Base-by-base conservation (phyloP, 345 rosid species). In the Brassica carinata region DNA sequence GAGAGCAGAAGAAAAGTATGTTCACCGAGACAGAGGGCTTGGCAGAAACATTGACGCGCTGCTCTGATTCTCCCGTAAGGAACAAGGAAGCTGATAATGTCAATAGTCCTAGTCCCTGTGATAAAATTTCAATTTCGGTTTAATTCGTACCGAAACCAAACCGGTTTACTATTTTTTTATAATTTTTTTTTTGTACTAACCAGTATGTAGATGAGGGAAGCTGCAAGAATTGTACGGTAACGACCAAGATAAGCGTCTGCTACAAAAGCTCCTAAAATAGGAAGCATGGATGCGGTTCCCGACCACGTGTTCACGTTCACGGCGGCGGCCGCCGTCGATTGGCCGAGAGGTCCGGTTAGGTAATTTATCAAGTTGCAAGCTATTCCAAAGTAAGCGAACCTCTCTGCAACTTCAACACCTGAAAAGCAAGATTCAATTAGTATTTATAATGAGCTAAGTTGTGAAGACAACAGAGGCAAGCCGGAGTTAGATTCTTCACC, bases 31-130 rank as follows among this genome's bases (percentile, higher is more conserved):
- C 51, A 71, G 83, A 82, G 45, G 84, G 82, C 53, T 81, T 72
- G 31, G 55, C 31, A 2, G 83, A 62, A 74, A 29, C 48, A 10
- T 30, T 15, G 14, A 69, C 11, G 53, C 68, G 67, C 77, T 88
- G 77, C 67, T 73, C 83, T 9, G 87, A 79, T 73, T 82, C 74
- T 70, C 85, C 77, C 62, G 70, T 57, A 9, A 85, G 55, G 58
- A 88, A 83, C 67, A 89, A 67, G 5, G 82, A 55, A 27, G 96
- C 92, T 3, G 96, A 92, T 18, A 94, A 40, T 2, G 94, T 90
- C 79, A 94, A 75, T 79, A 87, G 55, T 29, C 85, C 83, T 57
- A 88, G 86, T 30, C 91, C 94, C 91, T 88, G 88, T 74, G n/a
- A 19, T 18, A 74, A 11, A 65, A 38, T 29, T 69, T 4, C 10